phyloP scores from a whole-genome alignment of 2,329 filamentous ascomycete species.

The Aquanectria penicillioides region DNA sequence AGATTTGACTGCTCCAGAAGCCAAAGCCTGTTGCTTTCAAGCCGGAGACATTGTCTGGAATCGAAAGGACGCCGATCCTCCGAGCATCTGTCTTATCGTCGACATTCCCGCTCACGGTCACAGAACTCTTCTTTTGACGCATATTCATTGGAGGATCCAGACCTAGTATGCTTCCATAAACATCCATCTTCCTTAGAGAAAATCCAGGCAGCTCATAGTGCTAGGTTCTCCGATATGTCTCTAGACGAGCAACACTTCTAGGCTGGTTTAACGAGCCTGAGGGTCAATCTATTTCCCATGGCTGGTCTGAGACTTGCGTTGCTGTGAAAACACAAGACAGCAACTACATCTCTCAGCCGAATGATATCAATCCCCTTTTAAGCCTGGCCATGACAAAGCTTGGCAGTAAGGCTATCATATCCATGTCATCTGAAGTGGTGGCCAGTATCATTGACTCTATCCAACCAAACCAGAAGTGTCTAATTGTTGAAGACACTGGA shows the following conservation, averaged over 20 bases:
- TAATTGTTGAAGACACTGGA: conserved; percentile 35
- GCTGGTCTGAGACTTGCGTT: conserved; percentile 39
- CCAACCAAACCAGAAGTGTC: conserved; percentile 26
- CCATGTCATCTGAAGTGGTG: conserved; percentile 38
- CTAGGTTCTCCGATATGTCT: conserved; percentile 39
- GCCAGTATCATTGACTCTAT: conserved; percentile 34
- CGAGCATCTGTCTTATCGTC: too few relatives aligned
- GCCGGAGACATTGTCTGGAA: too few relatives aligned
- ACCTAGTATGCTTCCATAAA: neutral
- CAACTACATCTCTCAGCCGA: conserved; percentile 32
- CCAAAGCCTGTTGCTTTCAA: too few relatives aligned
- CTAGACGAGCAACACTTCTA: conserved; percentile 38
- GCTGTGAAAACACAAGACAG: conserved; percentile 36
- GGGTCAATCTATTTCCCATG: conserved; percentile 30
- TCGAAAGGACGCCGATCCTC: too few relatives aligned
- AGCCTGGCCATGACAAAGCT: conserved; percentile 31
- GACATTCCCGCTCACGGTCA: too few relatives aligned
- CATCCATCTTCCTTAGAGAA: neutral
- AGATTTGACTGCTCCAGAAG: too few relatives aligned
- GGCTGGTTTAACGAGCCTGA: conserved; percentile 42
- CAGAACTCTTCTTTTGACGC: too few relatives aligned
- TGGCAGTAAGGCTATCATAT: conserved; percentile 34
- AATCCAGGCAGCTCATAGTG: conserved; percentile 21
- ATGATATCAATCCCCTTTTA: conserved; percentile 35
- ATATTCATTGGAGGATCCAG: too few relatives aligned